A percentile compares a stretch with the other conserved stretches of the same genome.
Evolutionary conservation across 306 rosid genomes (phyloP).

Genomic region (Vigna mungo): DNA sequence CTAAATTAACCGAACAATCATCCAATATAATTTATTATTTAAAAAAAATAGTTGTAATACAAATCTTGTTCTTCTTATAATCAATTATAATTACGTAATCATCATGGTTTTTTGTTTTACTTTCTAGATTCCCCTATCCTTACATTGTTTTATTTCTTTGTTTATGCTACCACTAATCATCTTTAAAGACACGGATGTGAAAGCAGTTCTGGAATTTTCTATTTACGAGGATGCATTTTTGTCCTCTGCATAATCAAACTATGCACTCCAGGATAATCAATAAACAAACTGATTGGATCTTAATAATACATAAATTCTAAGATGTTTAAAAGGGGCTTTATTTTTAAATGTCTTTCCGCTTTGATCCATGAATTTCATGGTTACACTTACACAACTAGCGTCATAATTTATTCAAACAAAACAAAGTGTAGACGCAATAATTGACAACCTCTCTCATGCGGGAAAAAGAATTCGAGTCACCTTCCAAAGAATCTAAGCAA

Average conservation of each 20-base stretch:
- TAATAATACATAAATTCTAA: no score
- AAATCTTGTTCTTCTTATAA: not conserved
- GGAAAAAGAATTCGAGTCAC: not conserved
- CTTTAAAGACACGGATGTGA: slow-evolving; percentile 14
- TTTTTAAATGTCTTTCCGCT: not conserved
- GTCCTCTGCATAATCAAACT: no score
- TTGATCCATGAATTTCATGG: not conserved
- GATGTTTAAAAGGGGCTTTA: no score
- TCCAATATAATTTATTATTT: no score
- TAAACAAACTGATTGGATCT: no score
- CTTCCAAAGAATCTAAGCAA: no score
- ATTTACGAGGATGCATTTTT: slow-evolving; percentile 15
- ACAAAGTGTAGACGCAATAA: not conserved
- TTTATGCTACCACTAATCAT: slow-evolving; percentile 35
- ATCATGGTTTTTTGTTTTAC: slow-evolving; percentile 37
- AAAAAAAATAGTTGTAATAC: no score
- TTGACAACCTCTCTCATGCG: slow-evolving; percentile 3
- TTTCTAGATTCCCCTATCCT: slow-evolving; percentile 35
- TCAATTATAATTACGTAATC: slow-evolving; percentile 43
- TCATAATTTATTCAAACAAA: not conserved
- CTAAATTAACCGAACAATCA: no score
- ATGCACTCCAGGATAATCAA: no score
- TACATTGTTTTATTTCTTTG: slow-evolving; percentile 20
- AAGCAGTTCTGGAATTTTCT: slow-evolving; percentile 52
- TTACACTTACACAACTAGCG: not conserved